These are phyloP conservation scores for Artemisia tridentata DNA, from an alignment of 129 eudicot species.

Conservation along the genomic window DNA sequence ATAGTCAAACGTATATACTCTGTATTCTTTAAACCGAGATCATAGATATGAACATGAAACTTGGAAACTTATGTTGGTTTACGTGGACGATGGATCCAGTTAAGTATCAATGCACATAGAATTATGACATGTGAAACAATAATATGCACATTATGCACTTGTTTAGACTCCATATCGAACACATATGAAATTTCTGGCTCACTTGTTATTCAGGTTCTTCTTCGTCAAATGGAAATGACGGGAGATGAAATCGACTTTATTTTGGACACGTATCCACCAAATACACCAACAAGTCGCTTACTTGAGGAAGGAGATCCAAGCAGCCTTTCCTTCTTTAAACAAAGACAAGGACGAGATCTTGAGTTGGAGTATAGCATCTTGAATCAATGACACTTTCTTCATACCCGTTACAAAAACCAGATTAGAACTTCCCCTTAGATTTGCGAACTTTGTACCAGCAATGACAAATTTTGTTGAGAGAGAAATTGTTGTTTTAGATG, in stretches of 20 bases:
- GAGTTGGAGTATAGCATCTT: constrained; percentile 53
- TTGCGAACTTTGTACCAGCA: constrained; percentile 9
- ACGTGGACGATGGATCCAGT: not conserved
- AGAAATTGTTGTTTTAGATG: constrained; percentile 14
- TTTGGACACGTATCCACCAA: constrained; percentile 61
- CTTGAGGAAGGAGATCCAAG: constrained; percentile 87
- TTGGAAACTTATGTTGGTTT: no score
- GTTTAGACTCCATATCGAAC: not conserved
- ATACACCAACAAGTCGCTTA: constrained; percentile 66
- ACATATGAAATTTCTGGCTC: constrained; percentile 4
- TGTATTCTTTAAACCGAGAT: no score
- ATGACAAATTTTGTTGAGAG: constrained; percentile 22
- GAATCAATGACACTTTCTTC: constrained; percentile 40
- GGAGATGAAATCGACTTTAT: constrained; percentile 76
- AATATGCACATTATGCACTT: no score
- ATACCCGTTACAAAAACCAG: not conserved
- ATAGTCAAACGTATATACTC: no score
- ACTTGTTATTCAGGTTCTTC: constrained; percentile 60
- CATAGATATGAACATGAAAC: no score
- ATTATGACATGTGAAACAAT: no score
- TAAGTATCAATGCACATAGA: not conserved
- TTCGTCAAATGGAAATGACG: constrained; percentile 67
- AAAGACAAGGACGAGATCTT: constrained; percentile 35
- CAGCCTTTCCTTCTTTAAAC: constrained; percentile 59
- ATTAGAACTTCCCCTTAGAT: constrained; percentile 1